These are phyloP conservation scores for Pelargonium nanum DNA, from an alignment of 345 rosid genomes.

Conservation along the genomic window DNA sequence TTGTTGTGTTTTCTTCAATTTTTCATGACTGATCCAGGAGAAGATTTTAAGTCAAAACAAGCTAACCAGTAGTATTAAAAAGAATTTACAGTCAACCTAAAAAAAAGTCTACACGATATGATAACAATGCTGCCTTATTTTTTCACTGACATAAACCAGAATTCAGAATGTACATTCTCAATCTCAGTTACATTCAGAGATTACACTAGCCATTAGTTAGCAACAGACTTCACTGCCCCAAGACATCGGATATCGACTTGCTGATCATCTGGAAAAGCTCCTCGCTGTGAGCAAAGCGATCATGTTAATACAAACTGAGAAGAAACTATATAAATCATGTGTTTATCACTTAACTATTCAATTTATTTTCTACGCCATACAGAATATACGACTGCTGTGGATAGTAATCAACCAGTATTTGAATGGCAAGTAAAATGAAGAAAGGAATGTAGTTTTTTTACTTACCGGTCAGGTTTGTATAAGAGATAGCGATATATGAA, in stretches of 20 bases:
- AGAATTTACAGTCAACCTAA: no score
- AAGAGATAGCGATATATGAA: conserved; percentile 81
- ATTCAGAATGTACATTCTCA: neutral
- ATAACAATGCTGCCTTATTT: no score
- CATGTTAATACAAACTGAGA: neutral
- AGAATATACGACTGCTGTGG: neutral
- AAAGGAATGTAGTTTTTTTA: conserved; percentile 5
- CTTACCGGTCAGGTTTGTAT: conserved; percentile 81
- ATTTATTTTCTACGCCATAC: no score
- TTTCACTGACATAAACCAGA: neutral
- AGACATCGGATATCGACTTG: conserved; percentile 46
- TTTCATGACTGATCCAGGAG: no score
- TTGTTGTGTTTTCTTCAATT: no score
- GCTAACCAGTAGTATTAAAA: no score
- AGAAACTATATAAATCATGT: no score
- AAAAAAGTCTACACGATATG: no score
- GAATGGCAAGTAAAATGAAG: conserved; percentile 4
- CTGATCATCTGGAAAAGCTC: conserved; percentile 57
- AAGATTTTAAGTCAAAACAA: no score
- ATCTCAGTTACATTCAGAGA: neutral
- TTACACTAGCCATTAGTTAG: neutral
- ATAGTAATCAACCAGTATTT: neutral
- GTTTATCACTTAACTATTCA: no score
- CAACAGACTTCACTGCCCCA: conserved; percentile 43
- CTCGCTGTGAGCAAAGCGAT: conserved; percentile 32